These are phyloP conservation scores for Bonia amplexicaulis DNA, from an alignment of 176 grass and related monocot species.

Conservation along the genomic window DNA sequence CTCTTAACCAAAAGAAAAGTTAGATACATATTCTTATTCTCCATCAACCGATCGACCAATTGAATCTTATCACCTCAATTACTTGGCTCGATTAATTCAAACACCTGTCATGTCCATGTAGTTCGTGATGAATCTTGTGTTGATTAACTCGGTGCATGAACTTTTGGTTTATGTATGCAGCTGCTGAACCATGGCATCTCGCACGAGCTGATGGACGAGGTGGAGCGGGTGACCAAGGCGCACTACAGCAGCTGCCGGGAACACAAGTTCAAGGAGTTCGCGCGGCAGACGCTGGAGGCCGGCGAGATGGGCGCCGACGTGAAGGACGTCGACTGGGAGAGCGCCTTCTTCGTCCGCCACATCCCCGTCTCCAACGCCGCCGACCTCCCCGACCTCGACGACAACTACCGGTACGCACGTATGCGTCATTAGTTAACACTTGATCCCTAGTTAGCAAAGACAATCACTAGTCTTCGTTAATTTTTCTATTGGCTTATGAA, in stretches of 20 bases:
- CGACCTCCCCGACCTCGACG: slow-evolving; percentile 61
- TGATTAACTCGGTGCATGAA: not conserved
- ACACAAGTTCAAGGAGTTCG: slow-evolving; percentile 64
- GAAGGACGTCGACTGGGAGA: slow-evolving; percentile 84
- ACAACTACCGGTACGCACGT: slow-evolving; percentile 54
- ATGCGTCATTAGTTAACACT: not conserved
- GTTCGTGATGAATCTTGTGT: too few species aligned
- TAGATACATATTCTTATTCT: not conserved
- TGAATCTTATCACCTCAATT: too few species aligned
- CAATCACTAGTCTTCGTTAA: slow-evolving; percentile 3
- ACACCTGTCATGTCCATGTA: too few species aligned
- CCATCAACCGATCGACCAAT: too few species aligned
- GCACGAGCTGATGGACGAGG: slow-evolving; percentile 86
- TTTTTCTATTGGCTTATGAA: not conserved
- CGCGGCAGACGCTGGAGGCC: slow-evolving; percentile 46
- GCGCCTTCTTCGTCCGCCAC: slow-evolving; percentile 86
- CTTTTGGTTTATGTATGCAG: slow-evolving; percentile 8
- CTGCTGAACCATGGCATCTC: slow-evolving; percentile 86
- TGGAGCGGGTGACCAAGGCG: slow-evolving; percentile 74
- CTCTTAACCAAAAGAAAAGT: not conserved
- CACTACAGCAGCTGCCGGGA: slow-evolving; percentile 59
- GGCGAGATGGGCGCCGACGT: slow-evolving; percentile 34
- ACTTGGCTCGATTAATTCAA: too few species aligned
- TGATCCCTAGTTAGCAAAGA: not conserved
- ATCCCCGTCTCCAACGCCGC: slow-evolving; percentile 61